These are phyloP conservation scores for Candida vaughaniae DNA, from an alignment of 805 yeast genomes.

Conservation along the genomic window DNA sequence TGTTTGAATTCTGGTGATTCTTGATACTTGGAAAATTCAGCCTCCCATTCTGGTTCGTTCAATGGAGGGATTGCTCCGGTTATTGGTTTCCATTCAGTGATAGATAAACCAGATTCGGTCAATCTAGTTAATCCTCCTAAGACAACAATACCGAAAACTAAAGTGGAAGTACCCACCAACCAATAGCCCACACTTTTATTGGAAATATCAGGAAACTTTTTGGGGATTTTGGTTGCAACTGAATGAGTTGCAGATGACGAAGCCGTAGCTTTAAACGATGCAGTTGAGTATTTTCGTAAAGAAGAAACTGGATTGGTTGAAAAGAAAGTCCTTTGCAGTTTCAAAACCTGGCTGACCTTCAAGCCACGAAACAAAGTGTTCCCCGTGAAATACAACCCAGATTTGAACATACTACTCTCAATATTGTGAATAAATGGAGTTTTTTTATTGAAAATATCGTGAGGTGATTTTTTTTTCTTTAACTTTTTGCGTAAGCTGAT, in stretches of 20 bases:
- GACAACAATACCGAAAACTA: slow-evolving; percentile 94
- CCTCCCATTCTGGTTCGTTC: slow-evolving; percentile 77
- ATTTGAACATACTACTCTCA: slow-evolving; percentile 37
- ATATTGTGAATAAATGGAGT: no score
- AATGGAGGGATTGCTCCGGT: slow-evolving; percentile 94
- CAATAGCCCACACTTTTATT: slow-evolving; percentile 69
- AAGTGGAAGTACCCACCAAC: slow-evolving; percentile 80
- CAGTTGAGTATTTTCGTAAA: slow-evolving; percentile 8
- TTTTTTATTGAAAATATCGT: background rate
- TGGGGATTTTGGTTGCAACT: background rate
- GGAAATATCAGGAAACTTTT: slow-evolving; percentile 10
- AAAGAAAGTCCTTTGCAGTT: slow-evolving; percentile 10
- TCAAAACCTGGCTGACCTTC: slow-evolving; percentile 6
- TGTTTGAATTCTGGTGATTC: slow-evolving; percentile 89
- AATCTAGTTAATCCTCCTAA: slow-evolving; percentile 93
- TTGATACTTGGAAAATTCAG: slow-evolving; percentile 76
- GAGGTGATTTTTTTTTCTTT: slow-evolving; percentile 1
- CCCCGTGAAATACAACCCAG: slow-evolving; percentile 58
- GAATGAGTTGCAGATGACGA: background rate
- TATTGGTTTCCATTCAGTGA: slow-evolving; percentile 98
- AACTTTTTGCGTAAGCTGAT: slow-evolving; percentile 5
- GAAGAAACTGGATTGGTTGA: slow-evolving; percentile 4
- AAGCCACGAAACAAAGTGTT: slow-evolving; percentile 46
- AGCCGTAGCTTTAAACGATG: slow-evolving; percentile 1
- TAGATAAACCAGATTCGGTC: slow-evolving; percentile 93